Evolutionary conservation across 371 early-diverging fungal species (phyloP).

Genomic region (Actinomortierella wolfii): DNA sequence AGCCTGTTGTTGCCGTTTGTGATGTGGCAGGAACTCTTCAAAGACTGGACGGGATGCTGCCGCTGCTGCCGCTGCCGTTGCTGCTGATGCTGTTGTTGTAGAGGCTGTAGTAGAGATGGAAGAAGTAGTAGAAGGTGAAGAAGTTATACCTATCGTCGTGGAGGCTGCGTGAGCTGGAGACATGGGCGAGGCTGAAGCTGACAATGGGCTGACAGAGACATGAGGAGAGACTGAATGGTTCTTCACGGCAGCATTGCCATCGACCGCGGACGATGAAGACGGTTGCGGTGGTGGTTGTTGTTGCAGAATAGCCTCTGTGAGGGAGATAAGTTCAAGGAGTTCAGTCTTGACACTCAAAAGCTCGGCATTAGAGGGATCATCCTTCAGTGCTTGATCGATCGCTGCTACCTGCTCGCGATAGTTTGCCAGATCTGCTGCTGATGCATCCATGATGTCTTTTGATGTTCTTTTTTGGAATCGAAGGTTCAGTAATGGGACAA

Average conservation of each 20-base stretch:
- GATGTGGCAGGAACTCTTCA: conserved; percentile 6
- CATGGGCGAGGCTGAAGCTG: no score
- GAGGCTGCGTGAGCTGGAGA: not conserved
- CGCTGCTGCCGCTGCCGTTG: not conserved
- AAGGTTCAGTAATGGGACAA: no score
- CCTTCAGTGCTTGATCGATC: conserved; percentile 67
- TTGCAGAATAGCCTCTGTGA: conserved; percentile 54
- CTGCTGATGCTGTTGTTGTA: conserved; percentile 1
- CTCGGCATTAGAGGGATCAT: conserved; percentile 75
- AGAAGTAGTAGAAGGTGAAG: not conserved
- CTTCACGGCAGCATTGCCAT: no score
- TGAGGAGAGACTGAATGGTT: no score
- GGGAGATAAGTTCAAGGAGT: conserved; percentile 72
- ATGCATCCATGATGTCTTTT: conserved; percentile 19
- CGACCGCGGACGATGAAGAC: no score
- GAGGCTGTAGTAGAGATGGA: conserved; percentile 14
- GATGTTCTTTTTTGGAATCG: no score
- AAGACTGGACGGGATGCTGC: conserved; percentile 2
- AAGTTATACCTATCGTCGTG: not conserved
- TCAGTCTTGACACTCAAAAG: conserved; percentile 68
- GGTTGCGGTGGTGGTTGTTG: conserved; percentile 23
- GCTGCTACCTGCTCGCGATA: conserved; percentile 40
- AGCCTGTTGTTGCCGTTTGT: conserved; percentile 25
- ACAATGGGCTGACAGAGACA: no score
- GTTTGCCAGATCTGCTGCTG: conserved; percentile 16